Evolutionary conservation across 352 stramenopile genomes (phyloP), one percentile per base, ranked within the genome.

Genomic region (Phytophthora brassicae): DNA sequence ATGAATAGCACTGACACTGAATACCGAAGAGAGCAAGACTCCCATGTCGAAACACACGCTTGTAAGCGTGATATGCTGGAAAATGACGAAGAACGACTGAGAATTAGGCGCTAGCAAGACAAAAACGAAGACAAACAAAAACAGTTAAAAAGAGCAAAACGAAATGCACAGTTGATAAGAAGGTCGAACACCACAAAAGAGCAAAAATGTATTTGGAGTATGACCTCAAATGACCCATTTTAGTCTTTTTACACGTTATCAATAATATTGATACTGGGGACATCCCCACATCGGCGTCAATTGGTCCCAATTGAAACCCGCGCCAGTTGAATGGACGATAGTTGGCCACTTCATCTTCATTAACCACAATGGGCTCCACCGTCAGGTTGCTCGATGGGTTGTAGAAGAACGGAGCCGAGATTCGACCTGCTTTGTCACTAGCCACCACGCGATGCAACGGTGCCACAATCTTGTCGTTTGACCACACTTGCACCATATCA

Each of bases 161-260:
- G 55, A 68, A 74, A 67, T 70, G 50, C 54, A 66, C 66, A 66
- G 23, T 70, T 64, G 54, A 57, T 63, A 64, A 48, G 42, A 48
- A n/a, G n/a, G n/a, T n/a, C n/a, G n/a, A n/a, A n/a, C n/a, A n/a
- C n/a, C n/a, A n/a, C n/a, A n/a, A n/a, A n/a, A 43, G 31, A 50
- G 55, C 41, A 35, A 55, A 59, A 66, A 66, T 60, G 58, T 66
- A 60, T 60, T 55, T n/a, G n/a, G 41, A 66, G 56, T 55, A 41
- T 59, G 58, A 54, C 23, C 64, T 71, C 51, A 70, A 98, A 63
- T 97, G 74, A 8, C 70, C 72, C 50, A 97, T 97, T 74, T 98
- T 90, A 57, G 97, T 92, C 48, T 98, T 92, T 22, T 88, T 74
- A n/a, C 92, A n/a, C n/a, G n/a, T n/a, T n/a, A n/a, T n/a, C n/a